A percentile compares a stretch with the other conserved stretches of the same genome.
These are phyloP conservation scores for Fusarium scirpi DNA, from an alignment of 2,329 filamentous ascomycete species.

Conservation along the genomic window DNA sequence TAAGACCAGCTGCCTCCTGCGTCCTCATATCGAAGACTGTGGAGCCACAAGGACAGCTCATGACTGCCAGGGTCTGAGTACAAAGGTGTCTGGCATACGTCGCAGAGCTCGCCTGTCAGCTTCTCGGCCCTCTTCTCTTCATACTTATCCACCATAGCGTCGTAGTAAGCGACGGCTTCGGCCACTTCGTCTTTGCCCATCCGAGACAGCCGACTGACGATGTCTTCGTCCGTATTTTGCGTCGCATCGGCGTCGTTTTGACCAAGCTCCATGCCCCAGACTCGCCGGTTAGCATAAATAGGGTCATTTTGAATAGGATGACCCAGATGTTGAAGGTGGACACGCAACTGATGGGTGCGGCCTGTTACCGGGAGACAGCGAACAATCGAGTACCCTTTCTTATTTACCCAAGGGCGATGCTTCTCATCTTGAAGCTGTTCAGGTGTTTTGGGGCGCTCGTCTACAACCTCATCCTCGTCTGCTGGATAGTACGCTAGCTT, in stretches of 20 bases:
- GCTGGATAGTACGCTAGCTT: conserved; percentile 88
- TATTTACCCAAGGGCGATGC: conserved; percentile 60
- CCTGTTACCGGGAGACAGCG: conserved; percentile 94
- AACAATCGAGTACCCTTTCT: conserved; percentile 91
- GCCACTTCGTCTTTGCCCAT: conserved; percentile 97
- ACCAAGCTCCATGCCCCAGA: conserved; percentile 87
- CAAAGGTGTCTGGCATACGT: conserved; percentile 84
- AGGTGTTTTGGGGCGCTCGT: conserved; percentile 44
- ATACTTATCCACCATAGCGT: conserved; percentile 92
- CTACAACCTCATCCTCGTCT: conserved; percentile 34
- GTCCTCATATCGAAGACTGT: conserved; percentile 91
- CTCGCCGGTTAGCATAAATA: conserved; percentile 93
- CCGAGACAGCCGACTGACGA: conserved; percentile 83
- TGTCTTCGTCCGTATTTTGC: conserved; percentile 84
- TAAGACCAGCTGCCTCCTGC: conserved; percentile 87
- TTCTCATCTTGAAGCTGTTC: conserved; percentile 39
- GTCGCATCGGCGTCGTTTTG: conserved; percentile 72
- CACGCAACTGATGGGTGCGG: conserved; percentile 92
- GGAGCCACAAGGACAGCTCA: conserved; percentile 92
- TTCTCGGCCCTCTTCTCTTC: conserved; percentile 92
- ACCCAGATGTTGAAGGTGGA: conserved; percentile 93
- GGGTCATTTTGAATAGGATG: conserved; percentile 98
- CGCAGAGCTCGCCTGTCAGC: conserved; percentile 86
- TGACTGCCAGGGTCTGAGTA: conserved; percentile 93
- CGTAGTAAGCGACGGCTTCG: conserved; percentile 91